Conservation (phyloP, 306 rosid genomes). For the Benincasa hispida region DNA sequence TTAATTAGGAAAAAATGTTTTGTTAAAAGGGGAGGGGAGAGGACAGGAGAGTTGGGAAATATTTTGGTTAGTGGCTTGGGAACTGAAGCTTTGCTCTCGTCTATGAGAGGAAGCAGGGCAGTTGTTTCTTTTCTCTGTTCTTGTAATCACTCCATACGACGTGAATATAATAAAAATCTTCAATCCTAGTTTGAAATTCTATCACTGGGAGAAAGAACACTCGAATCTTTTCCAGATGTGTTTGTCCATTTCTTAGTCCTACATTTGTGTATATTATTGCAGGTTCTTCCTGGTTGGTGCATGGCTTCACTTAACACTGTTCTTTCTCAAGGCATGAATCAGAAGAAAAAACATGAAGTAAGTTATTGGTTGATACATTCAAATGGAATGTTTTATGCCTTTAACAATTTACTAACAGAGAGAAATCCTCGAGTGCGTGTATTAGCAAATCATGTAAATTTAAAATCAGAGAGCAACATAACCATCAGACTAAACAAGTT, state of each 20-base stretch:
- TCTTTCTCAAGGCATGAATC: constrained; percentile 83
- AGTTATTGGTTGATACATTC: constrained; percentile 10
- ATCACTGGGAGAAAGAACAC: no score
- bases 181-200: no score
- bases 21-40: no score
- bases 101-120: no score
- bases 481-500: background rate
- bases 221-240: background rate
- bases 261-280: constrained; percentile 14
- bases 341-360: constrained; percentile 78
- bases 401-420: background rate
- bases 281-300: constrained; percentile 54
- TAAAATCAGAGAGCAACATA: background rate
- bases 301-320: constrained; percentile 46
- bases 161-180: no score
- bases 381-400: background rate
- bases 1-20: no score
- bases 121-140: no score
- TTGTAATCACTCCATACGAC: no score
- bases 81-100: no score
- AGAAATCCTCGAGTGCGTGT: background rate
- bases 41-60: no score
- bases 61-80: no score
- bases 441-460: background rate
- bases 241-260: background rate